Base-by-base conservation (phyloP, 2,329 filamentous ascomycete genomes). In the Penicillium sp. region DNA sequence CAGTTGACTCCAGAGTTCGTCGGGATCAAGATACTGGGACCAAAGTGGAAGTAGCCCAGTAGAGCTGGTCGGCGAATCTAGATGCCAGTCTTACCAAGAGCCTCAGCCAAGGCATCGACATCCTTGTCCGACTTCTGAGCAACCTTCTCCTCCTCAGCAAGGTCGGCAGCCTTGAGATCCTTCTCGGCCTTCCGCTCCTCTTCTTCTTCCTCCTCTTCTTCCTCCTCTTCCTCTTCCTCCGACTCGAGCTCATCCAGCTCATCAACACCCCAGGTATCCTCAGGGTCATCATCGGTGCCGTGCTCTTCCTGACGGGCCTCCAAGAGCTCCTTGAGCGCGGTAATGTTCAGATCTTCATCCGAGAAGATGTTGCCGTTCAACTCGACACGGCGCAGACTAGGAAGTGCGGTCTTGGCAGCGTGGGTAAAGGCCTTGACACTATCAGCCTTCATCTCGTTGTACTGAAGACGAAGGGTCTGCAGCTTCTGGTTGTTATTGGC, bases 291-390 rank as follows among this genome's bases (percentile, higher is more conserved):
- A 10, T 83, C 78, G 19, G 79, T 81, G 22, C 76, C 76, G 24
- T 82, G 78, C 64, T 89, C 86, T 72, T 93, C 90, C 78, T 93
- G 93, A 62, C 92, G 87, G 68, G 85, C 83, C 57, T 91, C 88
- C 26, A 97, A 81, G 27, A 95, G 79, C 51, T 87, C 84, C 64
- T 87, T 85, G 46, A 98, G 80, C 22, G 80, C 81, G 59, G 85
- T 77, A 43, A 97, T 82, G 27, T 85, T 85, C 47, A 84, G 81
- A 66, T 98, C 91, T 3, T 96, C 91, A 74, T 97, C 93, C 9
- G 84, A 81, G 67, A 99, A 96, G 72, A 91, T 95, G 80, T 99
- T 99, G 50, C 95, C 95, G 73, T 99, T 98, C 64, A 99, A 80
- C 78, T 98, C 95, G 49, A 99, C 85, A 68, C 93, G 88, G 78